Base-by-base conservation (phyloP, 768 basidiomycete species). In the Amanita phalloides region DNA sequence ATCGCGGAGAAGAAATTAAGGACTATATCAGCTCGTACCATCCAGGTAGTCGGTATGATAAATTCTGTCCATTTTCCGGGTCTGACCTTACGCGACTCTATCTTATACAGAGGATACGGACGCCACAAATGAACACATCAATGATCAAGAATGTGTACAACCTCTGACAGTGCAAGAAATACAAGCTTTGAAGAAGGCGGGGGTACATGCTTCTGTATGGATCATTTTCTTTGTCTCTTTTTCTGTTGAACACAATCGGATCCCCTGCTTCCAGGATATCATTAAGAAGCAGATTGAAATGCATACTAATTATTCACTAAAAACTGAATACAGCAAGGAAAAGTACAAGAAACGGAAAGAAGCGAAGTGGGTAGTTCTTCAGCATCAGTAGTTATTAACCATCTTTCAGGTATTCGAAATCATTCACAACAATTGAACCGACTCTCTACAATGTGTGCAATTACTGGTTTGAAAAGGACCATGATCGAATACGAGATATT, bases 281-380 rank as follows among this genome's bases (percentile, higher is more conserved):
- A 95, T 98, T 63, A 84, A 88, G 62, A 84, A 76, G 64, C 95
- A 98, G 66, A 95, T 97, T 44, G 91, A 90, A 59, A 80, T 84
- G 60, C 95, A 98, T 60, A 84, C 88, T 28, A 88, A 90, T 59
- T 99, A 88, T 64, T 82, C 83, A 9, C 71, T 98, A 45, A 98
- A 98, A 68, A 98, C 94, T 1, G 96, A 95, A 66, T 98, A 94
- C 66, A 93, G 90, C 68, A 98, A 99, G 67, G 94, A 98, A 61
- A 99, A 99, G 64, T 99, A 97, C 68, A 86, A 81, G 65, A 95
- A 94, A 65, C 77, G 91, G 36, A 99, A 99, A 66, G 90, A 94
- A 69, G 92, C 90, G 52, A 99, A 98, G 94, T 95, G 62, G 57
- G 83, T 64, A 21, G 13, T 13, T 25, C 35, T 37, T 43, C 17